A percentile compares a stretch with the other conserved stretches of the same genome.
Evolutionary conservation across 208 protist genomes (phyloP).

Genomic region (Herpetomonas muscarum): DNA sequence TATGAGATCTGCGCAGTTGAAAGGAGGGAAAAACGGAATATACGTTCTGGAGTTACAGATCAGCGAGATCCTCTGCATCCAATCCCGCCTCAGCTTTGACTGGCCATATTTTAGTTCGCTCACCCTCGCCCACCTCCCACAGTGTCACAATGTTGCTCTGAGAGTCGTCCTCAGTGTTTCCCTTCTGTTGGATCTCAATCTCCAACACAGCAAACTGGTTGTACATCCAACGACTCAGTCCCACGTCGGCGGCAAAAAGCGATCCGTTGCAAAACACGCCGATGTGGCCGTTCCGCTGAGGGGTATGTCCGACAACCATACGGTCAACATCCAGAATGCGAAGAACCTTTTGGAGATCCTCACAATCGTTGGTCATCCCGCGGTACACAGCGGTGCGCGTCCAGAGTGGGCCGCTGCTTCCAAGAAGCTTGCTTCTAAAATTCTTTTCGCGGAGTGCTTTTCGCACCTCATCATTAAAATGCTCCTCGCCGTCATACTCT

Average conservation of each 20-base stretch:
- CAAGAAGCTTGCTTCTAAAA: constrained; percentile 28
- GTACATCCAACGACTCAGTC: constrained; percentile 73
- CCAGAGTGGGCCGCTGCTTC: constrained; percentile 63
- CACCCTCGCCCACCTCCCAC: constrained; percentile 21
- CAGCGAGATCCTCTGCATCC: background rate
- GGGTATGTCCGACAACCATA: constrained; percentile 81
- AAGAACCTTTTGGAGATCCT: constrained; percentile 27
- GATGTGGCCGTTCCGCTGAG: constrained; percentile 45
- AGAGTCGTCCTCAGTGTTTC: constrained; percentile 4
- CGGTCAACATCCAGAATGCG: constrained; percentile 24
- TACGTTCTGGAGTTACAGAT: too few relatives aligned
- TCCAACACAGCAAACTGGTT: constrained; percentile 56
- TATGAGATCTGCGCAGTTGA: too few relatives aligned
- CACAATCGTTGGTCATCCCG: constrained; percentile 45
- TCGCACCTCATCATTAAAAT: constrained; percentile 42
- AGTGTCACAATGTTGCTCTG: constrained; percentile 16
- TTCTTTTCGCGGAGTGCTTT: constrained; percentile 27
- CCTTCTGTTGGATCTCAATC: constrained; percentile 35
- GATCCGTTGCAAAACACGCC: constrained; percentile 50
- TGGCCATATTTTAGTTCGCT: background rate
- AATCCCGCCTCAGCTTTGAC: background rate
- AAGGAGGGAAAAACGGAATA: too few relatives aligned
- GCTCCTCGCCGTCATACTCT: too few relatives aligned
- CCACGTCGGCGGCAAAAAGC: constrained; percentile 71
- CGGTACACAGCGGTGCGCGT: constrained; percentile 63